Evolutionary conservation across 2,329 filamentous ascomycete genomes (phyloP).

Genomic region (Metarhizium anisopliae): DNA sequence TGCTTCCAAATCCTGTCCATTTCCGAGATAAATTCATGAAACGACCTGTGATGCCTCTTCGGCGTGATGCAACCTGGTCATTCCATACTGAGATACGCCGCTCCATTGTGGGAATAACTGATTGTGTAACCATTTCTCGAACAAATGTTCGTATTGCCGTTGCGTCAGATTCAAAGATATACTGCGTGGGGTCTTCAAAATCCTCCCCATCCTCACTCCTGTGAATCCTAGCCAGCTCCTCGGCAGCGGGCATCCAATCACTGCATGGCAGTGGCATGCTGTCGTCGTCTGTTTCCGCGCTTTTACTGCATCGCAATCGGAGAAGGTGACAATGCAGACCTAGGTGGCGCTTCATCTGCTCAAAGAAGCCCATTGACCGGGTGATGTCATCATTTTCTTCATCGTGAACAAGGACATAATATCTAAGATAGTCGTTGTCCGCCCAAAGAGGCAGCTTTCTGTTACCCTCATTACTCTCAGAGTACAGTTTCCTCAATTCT

Average conservation of each 20-base stretch:
- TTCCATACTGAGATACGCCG: constrained; percentile 88
- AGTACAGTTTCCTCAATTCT: constrained; percentile 74
- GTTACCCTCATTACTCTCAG: constrained; percentile 70
- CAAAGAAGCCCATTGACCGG: constrained; percentile 82
- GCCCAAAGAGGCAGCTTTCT: constrained; percentile 74
- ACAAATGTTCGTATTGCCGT: constrained; percentile 83
- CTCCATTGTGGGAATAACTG: constrained; percentile 93
- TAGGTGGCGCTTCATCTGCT: constrained; percentile 99
- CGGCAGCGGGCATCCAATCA: constrained; percentile 81
- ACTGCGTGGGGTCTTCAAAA: constrained; percentile 62
- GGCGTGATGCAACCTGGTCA: constrained; percentile 85
- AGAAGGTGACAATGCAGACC: constrained; percentile 91
- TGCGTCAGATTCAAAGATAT: constrained; percentile 86
- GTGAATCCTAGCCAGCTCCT: constrained; percentile 70
- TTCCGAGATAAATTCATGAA: constrained; percentile 91
- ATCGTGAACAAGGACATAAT: constrained; percentile 94
- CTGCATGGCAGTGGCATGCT: constrained; percentile 71
- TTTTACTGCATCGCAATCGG: constrained; percentile 73
- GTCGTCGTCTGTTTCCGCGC: constrained; percentile 85
- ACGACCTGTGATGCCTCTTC: constrained; percentile 82
- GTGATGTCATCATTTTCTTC: constrained; percentile 91
- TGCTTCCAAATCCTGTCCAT: constrained; percentile 72
- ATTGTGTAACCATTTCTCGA: constrained; percentile 91
- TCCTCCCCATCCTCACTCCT: constrained; percentile 58
- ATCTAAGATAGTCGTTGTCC: constrained; percentile 83